These are phyloP conservation scores for Sporothrix sp. DNA, from an alignment of 2,329 filamentous ascomycete species.

Conservation along the genomic window DNA sequence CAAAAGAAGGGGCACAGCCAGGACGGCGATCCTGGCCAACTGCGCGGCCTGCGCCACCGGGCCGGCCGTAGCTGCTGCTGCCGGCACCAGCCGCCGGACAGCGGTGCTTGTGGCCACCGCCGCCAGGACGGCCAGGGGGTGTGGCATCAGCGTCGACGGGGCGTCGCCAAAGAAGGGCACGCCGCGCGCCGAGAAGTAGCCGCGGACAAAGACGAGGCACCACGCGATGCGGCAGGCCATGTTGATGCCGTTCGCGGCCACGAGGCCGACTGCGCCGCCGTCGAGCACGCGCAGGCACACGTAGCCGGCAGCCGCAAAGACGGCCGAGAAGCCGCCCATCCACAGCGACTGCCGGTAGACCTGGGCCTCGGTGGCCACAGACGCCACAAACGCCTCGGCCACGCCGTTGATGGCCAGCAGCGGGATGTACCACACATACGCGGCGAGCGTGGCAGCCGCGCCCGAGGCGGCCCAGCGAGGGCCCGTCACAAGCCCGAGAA, in stretches of 20 bases:
- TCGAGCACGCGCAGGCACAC: constrained; percentile 59
- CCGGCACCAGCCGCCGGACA: constrained; percentile 25
- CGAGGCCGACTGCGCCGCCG: constrained; percentile 69
- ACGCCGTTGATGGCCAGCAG: constrained; percentile 87
- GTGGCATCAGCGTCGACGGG: constrained; percentile 34
- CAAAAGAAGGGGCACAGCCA: constrained; percentile 43
- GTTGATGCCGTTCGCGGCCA: constrained; percentile 80
- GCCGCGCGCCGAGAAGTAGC: constrained; percentile 47
- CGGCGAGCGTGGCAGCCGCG: constrained; percentile 48
- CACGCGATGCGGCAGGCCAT: constrained; percentile 79
- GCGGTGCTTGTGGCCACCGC: constrained; percentile 36
- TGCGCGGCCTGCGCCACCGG: constrained; percentile 27
- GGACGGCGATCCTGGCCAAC: constrained; percentile 38
- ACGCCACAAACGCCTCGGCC: constrained; percentile 84
- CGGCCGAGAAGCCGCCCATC: constrained; percentile 74
- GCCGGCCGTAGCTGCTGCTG: constrained; percentile 22
- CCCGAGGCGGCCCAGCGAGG: constrained; percentile 63
- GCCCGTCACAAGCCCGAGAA: constrained; percentile 69
- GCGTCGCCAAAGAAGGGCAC: constrained; percentile 28
- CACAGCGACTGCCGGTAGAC: constrained; percentile 68
- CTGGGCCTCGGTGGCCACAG: constrained; percentile 66
- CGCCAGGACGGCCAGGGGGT: constrained; percentile 32
- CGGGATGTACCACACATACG: constrained; percentile 89
- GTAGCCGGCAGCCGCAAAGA: constrained; percentile 67
- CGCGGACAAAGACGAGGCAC: constrained; percentile 62